Conservation (phyloP, 352 stramenopile genomes). For the Phytophthora cryptogea region DNA sequence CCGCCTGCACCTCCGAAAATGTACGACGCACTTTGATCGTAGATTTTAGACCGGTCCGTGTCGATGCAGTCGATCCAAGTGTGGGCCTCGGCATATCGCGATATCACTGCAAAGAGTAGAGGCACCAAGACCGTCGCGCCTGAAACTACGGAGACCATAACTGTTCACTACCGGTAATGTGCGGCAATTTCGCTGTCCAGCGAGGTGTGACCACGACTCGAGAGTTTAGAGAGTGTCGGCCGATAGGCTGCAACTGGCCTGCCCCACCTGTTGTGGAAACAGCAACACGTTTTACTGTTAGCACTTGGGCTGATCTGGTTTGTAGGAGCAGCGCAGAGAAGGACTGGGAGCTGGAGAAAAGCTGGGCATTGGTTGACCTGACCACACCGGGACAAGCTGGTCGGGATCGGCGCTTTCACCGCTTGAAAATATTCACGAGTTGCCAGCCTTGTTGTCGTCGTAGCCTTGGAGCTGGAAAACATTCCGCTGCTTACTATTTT, state of each 20-base stretch:
- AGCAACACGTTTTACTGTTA: conserved; percentile 17
- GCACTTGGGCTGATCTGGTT: conserved; percentile 20
- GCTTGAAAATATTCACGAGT: background rate
- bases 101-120: conserved; percentile 20
- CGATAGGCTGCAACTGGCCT: background rate
- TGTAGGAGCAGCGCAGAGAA: conserved; percentile 29
- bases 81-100: conserved; percentile 41
- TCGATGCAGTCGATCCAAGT: conserved; percentile 72
- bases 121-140: conserved; percentile 15
- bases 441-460: background rate
- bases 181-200: conserved; percentile 6
- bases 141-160: conserved; percentile 21
- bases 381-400: conserved; percentile 14
- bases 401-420: conserved; percentile 9
- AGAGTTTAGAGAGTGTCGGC: conserved; percentile 27
- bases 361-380: conserved; percentile 16
- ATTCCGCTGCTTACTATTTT: background rate
- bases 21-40: conserved; percentile 61
- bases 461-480: conserved; percentile 1
- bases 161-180: conserved; percentile 5
- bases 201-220: conserved; percentile 12
- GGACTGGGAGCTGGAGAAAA: conserved; percentile 33
- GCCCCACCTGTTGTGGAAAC: conserved; percentile 8
- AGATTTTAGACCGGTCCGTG: conserved; percentile 63
- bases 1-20: conserved; percentile 57